Base-by-base conservation (phyloP, 2,329 filamentous ascomycete genomes). In the Clonostachys rhizophaga region DNA sequence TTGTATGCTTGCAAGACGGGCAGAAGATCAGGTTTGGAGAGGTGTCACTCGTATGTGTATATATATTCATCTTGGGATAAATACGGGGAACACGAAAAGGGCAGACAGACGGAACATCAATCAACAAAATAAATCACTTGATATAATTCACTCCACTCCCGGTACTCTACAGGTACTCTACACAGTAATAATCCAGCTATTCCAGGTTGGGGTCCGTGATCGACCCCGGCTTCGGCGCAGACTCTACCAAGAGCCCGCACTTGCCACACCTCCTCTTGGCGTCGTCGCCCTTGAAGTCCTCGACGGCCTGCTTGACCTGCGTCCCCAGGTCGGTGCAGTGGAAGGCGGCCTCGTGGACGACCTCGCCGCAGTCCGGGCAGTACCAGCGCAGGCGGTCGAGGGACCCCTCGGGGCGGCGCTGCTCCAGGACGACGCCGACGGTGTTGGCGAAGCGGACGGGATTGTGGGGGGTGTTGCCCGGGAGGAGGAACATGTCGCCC, bases 381-480 rank as follows among this genome's bases (percentile, higher is more conserved):
- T 97, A 97, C 92, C 91, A 97, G 53, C 90, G 75, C 79, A 97
- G 79, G 47, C 79, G 78, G 73, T 97, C 92, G 48, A 91, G 54
- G 30, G 81, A 83, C 5, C 68, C 81, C 37, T 76, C 70, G 0
- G 89, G 88, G 11, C 94, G 76, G 39, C 81, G 81, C 74, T 95
- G 89, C 75, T 97, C 92, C 49, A 97, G 75, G 34, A 97, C 92
- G 44, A 97, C 76, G 34, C 92, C 92, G n/a, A 97, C 90, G 0
- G 92, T 96, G 69, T 95, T 76, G 60, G 87, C 87, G 69, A 96
- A 97, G 49, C 92, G 83, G 34, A 97, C 89, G 1, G 94, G 92
- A 67, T 95, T 96, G 70, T 97, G 92, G 24, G 92, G 92, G n/a
- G 87, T 94, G 67, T 96, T 91, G n/a, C 85, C 80, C 0, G 92